phyloP scores from a whole-genome alignment of 2,329 filamentous ascomycete genomes.

The Neonectria punicea region DNA sequence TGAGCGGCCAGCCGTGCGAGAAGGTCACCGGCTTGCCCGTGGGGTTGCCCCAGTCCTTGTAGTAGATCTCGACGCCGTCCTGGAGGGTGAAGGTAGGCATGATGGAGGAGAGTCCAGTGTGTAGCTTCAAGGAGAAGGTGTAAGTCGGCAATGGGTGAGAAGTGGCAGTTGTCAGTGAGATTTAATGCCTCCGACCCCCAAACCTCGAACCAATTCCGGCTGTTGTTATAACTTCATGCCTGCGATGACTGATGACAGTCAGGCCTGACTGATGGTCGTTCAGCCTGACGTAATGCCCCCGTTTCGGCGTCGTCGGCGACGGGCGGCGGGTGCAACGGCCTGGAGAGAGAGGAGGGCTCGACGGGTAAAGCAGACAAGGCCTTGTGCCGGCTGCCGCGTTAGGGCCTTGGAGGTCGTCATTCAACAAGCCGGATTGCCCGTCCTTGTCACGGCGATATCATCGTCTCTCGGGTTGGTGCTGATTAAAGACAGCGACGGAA shows the following conservation, averaged over 20 bases:
- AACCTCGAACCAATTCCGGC: not conserved
- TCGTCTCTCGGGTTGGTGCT: not conserved
- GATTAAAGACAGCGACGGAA: not conserved
- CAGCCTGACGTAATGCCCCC: conserved; percentile 18
- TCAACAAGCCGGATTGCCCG: not conserved
- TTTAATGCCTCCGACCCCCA: not conserved
- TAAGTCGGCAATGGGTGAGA: not conserved
- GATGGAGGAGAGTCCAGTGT: not conserved
- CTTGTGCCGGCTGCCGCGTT: not conserved
- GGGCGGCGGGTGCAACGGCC: not conserved
- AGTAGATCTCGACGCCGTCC: conserved; percentile 51
- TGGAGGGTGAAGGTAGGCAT: conserved; percentile 50
- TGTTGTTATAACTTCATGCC: not conserved
- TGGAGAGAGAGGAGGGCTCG: not conserved
- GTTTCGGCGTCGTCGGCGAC: conserved; percentile 17
- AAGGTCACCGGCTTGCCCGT: conserved; percentile 46
- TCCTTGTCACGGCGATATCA: not conserved
- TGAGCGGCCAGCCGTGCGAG: conserved; percentile 52
- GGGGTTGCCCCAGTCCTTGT: conserved; percentile 56
- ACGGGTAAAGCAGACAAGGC: not conserved
- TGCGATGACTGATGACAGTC: conserved; percentile 7
- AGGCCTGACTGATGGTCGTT: conserved; percentile 6
- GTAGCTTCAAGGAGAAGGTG: not conserved
- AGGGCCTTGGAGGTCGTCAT: not conserved
- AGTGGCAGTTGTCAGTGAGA: not conserved